phyloP scores from a whole-genome alignment of 139 green algal species.

The Coccomyxa sp. region DNA sequence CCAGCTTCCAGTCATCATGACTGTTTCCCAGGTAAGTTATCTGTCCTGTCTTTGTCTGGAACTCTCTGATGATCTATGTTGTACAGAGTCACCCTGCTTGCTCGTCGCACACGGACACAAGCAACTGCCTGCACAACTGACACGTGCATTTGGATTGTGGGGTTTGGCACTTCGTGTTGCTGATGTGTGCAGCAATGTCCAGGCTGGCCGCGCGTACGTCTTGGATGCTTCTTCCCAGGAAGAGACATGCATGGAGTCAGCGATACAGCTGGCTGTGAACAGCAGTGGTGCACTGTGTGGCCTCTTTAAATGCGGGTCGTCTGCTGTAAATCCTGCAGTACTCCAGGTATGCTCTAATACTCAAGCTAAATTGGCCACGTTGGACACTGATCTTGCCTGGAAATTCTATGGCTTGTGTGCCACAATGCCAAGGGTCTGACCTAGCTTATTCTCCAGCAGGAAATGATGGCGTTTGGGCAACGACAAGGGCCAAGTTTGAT shows the following conservation, averaged over 20 bases:
- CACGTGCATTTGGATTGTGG: neutral
- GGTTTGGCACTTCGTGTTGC: neutral
- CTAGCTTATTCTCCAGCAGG: too few species aligned
- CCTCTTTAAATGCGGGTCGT: neutral
- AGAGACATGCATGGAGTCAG: neutral
- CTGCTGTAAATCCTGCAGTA: neutral
- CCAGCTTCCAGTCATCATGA: slow-evolving; percentile 49
- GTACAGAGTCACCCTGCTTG: neutral
- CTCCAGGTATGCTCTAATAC: neutral
- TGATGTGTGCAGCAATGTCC: neutral
- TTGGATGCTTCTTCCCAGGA: neutral
- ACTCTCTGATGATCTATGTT: neutral
- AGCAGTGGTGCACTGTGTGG: neutral
- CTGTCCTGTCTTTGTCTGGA: neutral
- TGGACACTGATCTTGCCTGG: too few species aligned
- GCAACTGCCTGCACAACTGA: neutral
- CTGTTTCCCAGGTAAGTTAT: slow-evolving; percentile 41
- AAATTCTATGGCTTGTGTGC: too few species aligned
- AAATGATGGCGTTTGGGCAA: too few species aligned
- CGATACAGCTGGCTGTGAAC: neutral
- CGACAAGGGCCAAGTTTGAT: too few species aligned
- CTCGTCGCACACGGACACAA: neutral
- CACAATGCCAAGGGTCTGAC: too few species aligned
- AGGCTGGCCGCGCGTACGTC: neutral
- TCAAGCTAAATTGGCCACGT: too few species aligned